These are phyloP conservation scores for Suillus paluster DNA, from an alignment of 768 basidiomycete genomes.

Conservation along the genomic window DNA sequence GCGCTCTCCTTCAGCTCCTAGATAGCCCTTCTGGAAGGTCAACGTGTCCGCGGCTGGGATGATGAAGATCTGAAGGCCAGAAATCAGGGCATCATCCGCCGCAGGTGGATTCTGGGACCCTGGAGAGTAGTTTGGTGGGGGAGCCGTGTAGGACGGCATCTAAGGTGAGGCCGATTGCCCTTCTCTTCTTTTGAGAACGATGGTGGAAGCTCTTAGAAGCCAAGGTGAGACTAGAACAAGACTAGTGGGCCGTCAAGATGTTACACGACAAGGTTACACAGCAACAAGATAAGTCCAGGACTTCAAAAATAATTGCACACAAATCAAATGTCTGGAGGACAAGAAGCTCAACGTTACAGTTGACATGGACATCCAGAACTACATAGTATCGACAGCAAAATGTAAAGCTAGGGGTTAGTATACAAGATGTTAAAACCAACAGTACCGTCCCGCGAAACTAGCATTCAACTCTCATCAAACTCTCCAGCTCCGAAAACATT, in stretches of 20 bases:
- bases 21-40: slow-evolving; percentile 84
- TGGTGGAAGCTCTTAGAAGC: not conserved
- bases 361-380: not conserved
- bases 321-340: not conserved
- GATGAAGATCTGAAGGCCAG: slow-evolving; percentile 70
- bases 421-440: slow-evolving; percentile 17
- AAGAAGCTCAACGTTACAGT: not conserved
- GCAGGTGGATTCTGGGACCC: slow-evolving; percentile 37
- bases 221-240: too few species aligned
- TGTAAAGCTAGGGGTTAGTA: slow-evolving; percentile 1
- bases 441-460: slow-evolving; percentile 1
- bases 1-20: slow-evolving; percentile 82
- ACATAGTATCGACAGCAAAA: slow-evolving; percentile 8
- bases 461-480: slow-evolving; percentile 70
- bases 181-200: not conserved
- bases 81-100: slow-evolving; percentile 17
- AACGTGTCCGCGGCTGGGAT: slow-evolving; percentile 70
- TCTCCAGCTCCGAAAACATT: slow-evolving; percentile 81
- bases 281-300: not conserved
- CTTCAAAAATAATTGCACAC: slow-evolving; percentile 1
- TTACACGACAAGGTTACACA: not conserved
- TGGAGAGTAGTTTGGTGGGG: slow-evolving; percentile 67
- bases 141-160: slow-evolving; percentile 46
- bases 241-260: not conserved
- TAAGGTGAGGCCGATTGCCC: not conserved